Conservation (phyloP, 116 monocot species). For the Dioscorea cayenensis region DNA sequence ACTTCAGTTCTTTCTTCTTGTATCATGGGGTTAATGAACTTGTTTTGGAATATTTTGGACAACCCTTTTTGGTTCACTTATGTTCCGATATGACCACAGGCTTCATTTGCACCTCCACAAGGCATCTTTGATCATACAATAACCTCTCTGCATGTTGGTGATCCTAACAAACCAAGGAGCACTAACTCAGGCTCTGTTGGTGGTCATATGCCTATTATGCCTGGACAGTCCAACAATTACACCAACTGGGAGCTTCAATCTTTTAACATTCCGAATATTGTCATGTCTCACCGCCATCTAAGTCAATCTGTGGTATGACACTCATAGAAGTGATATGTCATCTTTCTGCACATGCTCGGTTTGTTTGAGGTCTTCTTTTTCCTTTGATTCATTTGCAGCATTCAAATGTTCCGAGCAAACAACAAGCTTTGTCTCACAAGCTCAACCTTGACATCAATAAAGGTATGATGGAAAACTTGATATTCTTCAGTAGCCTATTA, state of each 20-base stretch:
- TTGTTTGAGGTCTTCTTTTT: not conserved
- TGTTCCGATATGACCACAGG: constrained; percentile 16
- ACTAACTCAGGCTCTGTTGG: constrained; percentile 19
- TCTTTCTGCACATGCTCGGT: not conserved
- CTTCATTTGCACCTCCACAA: constrained; percentile 35
- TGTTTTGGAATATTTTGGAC: not conserved
- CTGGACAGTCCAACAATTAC: constrained; percentile 37
- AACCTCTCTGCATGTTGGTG: constrained; percentile 25
- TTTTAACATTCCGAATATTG: constrained; percentile 20
- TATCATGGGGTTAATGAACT: not conserved
- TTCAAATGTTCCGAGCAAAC: constrained; percentile 19
- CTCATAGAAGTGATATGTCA: not conserved
- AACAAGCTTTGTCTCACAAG: constrained; percentile 29
- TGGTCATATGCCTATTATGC: constrained; percentile 32
- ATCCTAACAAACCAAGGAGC: constrained; percentile 30
- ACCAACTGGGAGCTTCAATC: constrained; percentile 32
- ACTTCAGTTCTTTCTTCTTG: not conserved
- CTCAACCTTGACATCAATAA: constrained; percentile 57
- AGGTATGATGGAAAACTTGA: constrained; percentile 16
- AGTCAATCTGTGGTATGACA: constrained; percentile 31
- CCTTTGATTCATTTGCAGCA: constrained; percentile 19
- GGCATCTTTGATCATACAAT: constrained; percentile 39
- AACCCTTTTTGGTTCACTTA: not conserved
- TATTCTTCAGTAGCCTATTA: not conserved
- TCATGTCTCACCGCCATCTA: constrained; percentile 23